phyloP scores from a whole-genome alignment of 2,329 filamentous ascomycete species.

The Chaetoscypha palmicola region DNA sequence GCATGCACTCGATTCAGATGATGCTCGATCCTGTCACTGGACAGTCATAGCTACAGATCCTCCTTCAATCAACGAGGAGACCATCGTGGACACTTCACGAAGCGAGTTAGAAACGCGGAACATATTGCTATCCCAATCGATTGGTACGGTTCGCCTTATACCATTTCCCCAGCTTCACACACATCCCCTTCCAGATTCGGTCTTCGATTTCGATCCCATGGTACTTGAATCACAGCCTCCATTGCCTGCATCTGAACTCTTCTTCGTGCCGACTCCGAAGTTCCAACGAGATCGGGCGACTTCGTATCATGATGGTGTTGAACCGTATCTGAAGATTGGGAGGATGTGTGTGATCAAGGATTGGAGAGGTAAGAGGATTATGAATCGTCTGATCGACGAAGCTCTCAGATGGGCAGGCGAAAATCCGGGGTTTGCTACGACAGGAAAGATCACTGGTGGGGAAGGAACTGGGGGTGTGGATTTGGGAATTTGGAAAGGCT shows the following conservation, averaged over 20 bases:
- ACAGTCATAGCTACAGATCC: slow-evolving; percentile 35
- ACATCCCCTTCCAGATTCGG: slow-evolving; percentile 29
- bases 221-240: background rate
- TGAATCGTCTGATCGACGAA: slow-evolving; percentile 57
- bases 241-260: background rate
- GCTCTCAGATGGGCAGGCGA: slow-evolving; percentile 60
- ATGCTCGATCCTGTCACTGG: slow-evolving; percentile 74
- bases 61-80: background rate
- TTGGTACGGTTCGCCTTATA: slow-evolving; percentile 47
- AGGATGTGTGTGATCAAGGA: slow-evolving; percentile 63
- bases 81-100: background rate
- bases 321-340: slow-evolving; percentile 78
- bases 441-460: slow-evolving; percentile 39
- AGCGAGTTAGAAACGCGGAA: background rate
- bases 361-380: slow-evolving; percentile 60
- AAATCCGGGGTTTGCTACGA: slow-evolving; percentile 46
- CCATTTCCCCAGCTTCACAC: slow-evolving; percentile 36
- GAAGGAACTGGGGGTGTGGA: slow-evolving; percentile 35
- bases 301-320: slow-evolving; percentile 50
- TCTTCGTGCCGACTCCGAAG: slow-evolving; percentile 5
- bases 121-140: background rate
- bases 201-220: background rate
- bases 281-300: slow-evolving; percentile 32
- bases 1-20: slow-evolving; percentile 73
- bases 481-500: slow-evolving; percentile 75